Base-by-base conservation (phyloP, 306 rosid species). In the Vachellia collinsii region DNA sequence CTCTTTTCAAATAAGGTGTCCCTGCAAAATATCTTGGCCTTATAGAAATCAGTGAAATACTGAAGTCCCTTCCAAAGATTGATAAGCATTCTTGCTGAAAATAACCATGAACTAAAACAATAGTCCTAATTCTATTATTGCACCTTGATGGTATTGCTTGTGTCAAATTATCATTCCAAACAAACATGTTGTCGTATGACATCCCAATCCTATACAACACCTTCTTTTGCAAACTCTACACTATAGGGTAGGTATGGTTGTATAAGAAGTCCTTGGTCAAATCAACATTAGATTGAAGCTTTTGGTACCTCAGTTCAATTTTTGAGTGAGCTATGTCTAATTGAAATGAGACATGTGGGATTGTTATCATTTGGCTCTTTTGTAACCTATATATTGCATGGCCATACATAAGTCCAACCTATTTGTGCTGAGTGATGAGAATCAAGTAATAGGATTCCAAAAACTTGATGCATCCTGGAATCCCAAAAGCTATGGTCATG, bases 21-120 rank as follows among this genome's bases (percentile, higher is more conserved):
- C 99, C 99, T 8, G 99, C 99, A 88, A 95, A 95, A 88, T 93
- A 97, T 71, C 98, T 91, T 77, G 99, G 93, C 72, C 99, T 95
- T 71, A 97, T 89, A 80, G 99, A 92, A 84, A 95, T 88, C 88
- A 95, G 72, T 81, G 92, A 84, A 77, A 91, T 88, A 67, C 97
- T 85, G 81, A 95, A 93, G 84, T 95, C 98, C 90, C 94, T 91
- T 76, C 99, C 99, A 78, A 89, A 95, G 65, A 95, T 91, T 51
- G 99, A 93, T 82, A 91, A 82, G 47, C 98, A 94, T 34, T 46
- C 75, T 94, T 95, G 99, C 89, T 90, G 90, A 87, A 94, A 94
- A 88, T 95, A 89, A 25, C 99, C 99, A 75, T 95, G 99, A 82
- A 95, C 99, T 80, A 95, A 86, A 63, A 98, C 93, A 83, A 95